Base-by-base conservation (phyloP, 2,329 filamentous ascomycete genomes). In the Phyllosticta citribraziliensis region DNA sequence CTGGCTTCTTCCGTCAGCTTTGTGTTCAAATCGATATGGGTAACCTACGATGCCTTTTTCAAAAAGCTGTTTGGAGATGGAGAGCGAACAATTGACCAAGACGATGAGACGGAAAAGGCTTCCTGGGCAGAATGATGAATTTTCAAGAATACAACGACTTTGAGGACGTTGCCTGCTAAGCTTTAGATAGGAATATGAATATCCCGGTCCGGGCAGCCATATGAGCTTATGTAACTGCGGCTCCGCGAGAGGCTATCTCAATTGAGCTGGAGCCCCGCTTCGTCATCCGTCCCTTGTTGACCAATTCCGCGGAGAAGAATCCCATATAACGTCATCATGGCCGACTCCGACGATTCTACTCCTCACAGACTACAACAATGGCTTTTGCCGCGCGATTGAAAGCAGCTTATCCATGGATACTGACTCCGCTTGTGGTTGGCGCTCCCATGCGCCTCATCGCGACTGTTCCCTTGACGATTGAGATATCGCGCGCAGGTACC, bases 41-140 rank as follows among this genome's bases (percentile, higher is more conserved):
- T 66, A 54, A 80, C 74, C 55, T 90, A 91, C 74, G 88, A 91
- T 74, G 63, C 57, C 0, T 69, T 84, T 19, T 87, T 88, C 66
- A 86, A 84, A 72, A 76, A 74, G 0, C 51, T 87, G 0, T 97
- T 95, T 78, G 93, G 93, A 0, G 89, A 97, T 70, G 94, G 94
- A 0, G 93, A 97, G 79, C 83, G 84, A 66, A 85, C 82, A 0
- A 69, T 79, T 10, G 64, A 67, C 17, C 67, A 64, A 9, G 62
- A 65, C 5, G 57, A 68, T 10, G 62, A 57, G n/a, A 27, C 33
- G 24, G 50, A 40, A 51, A 52, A 56, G n/a, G 3, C 6, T 6
- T 8, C 10, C 33, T 55, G n/a, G 24, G 24, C n/a, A 20, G 14
- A 3, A 24, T 35, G 24, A 11, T 33, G 24, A 14, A 20, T 30